Conservation (phyloP, 306 rosid genomes). For the Ammopiptanthus mongolicus region DNA sequence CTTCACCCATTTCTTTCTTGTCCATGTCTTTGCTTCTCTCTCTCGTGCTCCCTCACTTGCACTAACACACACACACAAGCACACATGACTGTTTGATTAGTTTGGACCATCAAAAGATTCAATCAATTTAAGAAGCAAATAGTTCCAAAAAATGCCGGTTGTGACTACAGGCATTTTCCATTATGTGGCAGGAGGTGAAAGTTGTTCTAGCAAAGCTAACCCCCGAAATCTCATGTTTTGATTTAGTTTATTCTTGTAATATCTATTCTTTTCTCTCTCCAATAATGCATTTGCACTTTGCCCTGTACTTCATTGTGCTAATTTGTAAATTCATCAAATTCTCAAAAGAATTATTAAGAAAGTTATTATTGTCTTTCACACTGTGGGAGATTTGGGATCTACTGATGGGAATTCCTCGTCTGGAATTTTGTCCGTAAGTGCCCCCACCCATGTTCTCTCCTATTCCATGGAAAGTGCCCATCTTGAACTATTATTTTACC, state of each 20-base stretch:
- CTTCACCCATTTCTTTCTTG: constrained; percentile 9
- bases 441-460: constrained; percentile 27
- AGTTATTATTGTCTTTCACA: constrained; percentile 18
- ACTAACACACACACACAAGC: not conserved
- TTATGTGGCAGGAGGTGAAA: constrained; percentile 12
- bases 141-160: constrained; percentile 18
- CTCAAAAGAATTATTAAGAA: not conserved
- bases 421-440: constrained; percentile 21
- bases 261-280: not conserved
- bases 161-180: not conserved
- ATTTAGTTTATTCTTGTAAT: not conserved
- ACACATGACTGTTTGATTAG: constrained; percentile 22
- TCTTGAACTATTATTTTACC: not conserved
- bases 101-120: constrained; percentile 20
- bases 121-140: not conserved
- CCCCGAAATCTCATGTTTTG: constrained; percentile 4
- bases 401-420: not conserved
- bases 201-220: constrained; percentile 6
- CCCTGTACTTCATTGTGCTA: constrained; percentile 9
- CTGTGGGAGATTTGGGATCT: constrained; percentile 20
- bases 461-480: constrained; percentile 34
- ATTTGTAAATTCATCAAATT: not conserved
- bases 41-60: not conserved
- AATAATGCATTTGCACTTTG: constrained; percentile 25
- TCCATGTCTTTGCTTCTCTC: not conserved